Evolutionary conservation across 768 basidiomycete genomes (phyloP), one percentile per base, ranked within the genome.

Genomic region (Leccinum longicurvipes): DNA sequence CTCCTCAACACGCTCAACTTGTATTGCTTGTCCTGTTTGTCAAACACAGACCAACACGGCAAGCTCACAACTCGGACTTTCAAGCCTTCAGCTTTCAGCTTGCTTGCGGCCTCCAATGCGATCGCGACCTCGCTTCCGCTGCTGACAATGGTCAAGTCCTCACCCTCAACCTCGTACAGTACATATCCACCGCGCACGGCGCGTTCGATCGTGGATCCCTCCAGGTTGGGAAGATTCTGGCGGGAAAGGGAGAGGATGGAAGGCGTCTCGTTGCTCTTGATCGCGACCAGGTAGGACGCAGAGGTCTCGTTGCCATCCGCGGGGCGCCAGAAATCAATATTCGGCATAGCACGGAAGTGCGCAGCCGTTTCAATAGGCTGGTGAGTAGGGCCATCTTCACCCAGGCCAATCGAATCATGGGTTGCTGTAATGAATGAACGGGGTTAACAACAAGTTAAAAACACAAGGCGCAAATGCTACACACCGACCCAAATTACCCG

Each of bases 251-350:
- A 87, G 55, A 93, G 77, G 62, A 95, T 79, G 24, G 93, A 93
- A 27, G 94, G 93, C 2, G 91, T 95, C 64, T 77, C 73, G 59
- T 73, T 82, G 58, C 91, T 86, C 60, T 81, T 78, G 63, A 98
- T 73, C 46, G 93, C 89, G 55, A 87, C 83, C 57, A 83, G 72
- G 79, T 97, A 97, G 17, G 94, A 82, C 21, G 94, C 94, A 21
- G 91, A 93, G n/a, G 92, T 94, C 79, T 98, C 95, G 72, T 97
- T 96, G 31, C 95, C 94, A 70, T 97, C 93, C 25, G 93, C 92
- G 6, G 91, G 91, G 57, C 91, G 87, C 88, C 89, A 90, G 80
- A 97, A 92, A 59, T 90, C 89, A 50, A 91, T 75, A 77, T 98
- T 96, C 64, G 95, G 95, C 45, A 85, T 84, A 12, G 95, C 89